These are phyloP conservation scores for Vishniacozyma victoriae DNA, from an alignment of 768 basidiomycete species.

Conservation along the genomic window DNA sequence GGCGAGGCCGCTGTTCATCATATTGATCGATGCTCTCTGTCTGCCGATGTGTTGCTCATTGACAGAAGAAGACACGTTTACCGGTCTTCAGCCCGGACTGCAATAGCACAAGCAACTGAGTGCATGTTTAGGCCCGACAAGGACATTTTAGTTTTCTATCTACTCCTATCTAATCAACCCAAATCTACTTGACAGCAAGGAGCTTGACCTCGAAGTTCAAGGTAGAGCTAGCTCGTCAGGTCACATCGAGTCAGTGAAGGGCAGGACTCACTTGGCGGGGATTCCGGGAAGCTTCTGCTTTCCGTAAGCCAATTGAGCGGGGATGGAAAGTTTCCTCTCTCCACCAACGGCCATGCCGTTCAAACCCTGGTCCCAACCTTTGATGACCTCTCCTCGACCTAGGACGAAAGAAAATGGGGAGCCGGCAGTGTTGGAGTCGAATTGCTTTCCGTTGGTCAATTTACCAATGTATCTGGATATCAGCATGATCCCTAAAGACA, in stretches of 20 bases:
- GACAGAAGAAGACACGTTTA: no score
- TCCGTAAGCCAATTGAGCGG: slow-evolving; percentile 54
- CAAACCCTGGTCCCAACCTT: slow-evolving; percentile 79
- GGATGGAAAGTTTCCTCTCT: slow-evolving; percentile 64
- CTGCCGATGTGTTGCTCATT: no score
- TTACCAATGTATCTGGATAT: slow-evolving; percentile 71
- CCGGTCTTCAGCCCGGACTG: no score
- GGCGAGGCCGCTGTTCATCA: no score
- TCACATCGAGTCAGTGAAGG: background rate
- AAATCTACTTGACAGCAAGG: slow-evolving; percentile 37
- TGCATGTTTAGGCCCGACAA: no score
- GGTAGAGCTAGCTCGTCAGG: slow-evolving; percentile 66
- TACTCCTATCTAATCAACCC: no score
- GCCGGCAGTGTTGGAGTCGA: slow-evolving; percentile 51
- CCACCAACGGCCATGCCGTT: slow-evolving; percentile 84
- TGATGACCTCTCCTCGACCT: slow-evolving; percentile 82
- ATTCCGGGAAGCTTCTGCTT: slow-evolving; percentile 58
- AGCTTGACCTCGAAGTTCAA: slow-evolving; percentile 60
- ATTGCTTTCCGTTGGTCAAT: slow-evolving; percentile 74
- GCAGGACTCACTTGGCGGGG: slow-evolving; percentile 53
- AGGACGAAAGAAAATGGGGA: slow-evolving; percentile 68
- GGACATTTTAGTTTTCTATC: no score
- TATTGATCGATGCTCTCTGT: no score
- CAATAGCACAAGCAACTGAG: no score
- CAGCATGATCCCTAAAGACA: background rate